These are phyloP conservation scores for Aurifilum marmelostoma DNA, from an alignment of 2,329 filamentous ascomycete genomes.

Conservation along the genomic window DNA sequence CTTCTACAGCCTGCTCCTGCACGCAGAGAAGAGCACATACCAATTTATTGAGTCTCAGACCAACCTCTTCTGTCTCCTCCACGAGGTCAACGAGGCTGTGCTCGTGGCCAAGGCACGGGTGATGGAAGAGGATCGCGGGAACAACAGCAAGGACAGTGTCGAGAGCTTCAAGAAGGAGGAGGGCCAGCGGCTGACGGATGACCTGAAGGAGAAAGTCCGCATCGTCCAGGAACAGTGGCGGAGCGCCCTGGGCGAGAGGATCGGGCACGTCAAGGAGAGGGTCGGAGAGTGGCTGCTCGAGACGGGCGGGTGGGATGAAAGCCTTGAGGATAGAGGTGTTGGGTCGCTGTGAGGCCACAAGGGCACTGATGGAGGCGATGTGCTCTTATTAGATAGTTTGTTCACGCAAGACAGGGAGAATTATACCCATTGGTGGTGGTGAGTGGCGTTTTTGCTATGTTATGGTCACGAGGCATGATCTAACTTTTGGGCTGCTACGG, in stretches of 20 bases:
- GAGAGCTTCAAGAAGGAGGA: slow-evolving; percentile 66
- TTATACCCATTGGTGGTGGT: slow-evolving; percentile 1
- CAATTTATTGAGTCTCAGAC: slow-evolving; percentile 97
- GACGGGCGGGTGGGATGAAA: slow-evolving; percentile 88
- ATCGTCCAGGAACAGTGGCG: slow-evolving; percentile 91
- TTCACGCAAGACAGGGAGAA: neutral
- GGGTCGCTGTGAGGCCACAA: slow-evolving; percentile 36
- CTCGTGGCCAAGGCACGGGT: slow-evolving; percentile 70
- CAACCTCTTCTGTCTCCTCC: slow-evolving; percentile 85
- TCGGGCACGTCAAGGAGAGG: slow-evolving; percentile 73
- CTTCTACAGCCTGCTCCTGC: slow-evolving; percentile 79
- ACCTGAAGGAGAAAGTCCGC: slow-evolving; percentile 90
- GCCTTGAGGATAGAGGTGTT: slow-evolving; percentile 62
- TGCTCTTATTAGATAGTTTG: neutral
- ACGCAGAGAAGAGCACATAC: slow-evolving; percentile 90
- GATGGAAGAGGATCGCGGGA: slow-evolving; percentile 63
- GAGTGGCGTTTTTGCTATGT: neutral
- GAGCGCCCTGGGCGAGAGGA: slow-evolving; percentile 78
- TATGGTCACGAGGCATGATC: neutral
- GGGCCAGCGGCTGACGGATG: slow-evolving; percentile 73
- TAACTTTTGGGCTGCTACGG: neutral
- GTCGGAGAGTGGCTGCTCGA: slow-evolving; percentile 74
- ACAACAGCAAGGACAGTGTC: slow-evolving; percentile 49
- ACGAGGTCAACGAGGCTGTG: slow-evolving; percentile 84
- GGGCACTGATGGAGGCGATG: neutral